Evolutionary conservation across 1,284 basidiomycete species (phyloP).

Genomic region (Moniliophthora roreri): DNA sequence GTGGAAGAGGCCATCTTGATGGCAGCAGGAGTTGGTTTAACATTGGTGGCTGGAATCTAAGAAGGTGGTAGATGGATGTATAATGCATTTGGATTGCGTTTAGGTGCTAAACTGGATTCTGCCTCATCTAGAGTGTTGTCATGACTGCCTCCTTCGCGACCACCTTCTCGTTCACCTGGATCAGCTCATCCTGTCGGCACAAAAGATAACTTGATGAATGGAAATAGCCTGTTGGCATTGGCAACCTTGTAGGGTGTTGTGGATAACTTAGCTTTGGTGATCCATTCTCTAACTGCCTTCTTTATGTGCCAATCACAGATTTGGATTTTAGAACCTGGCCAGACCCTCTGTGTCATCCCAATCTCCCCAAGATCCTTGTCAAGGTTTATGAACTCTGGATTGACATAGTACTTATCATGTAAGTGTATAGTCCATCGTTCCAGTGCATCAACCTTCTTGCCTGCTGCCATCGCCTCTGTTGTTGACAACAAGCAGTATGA

Average conservation of each 20-base stretch:
- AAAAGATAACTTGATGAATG: constrained; percentile 1
- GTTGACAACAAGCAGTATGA: constrained; percentile 27
- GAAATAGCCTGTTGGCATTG: background rate
- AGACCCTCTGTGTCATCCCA: constrained; percentile 18
- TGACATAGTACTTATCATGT: constrained; percentile 21
- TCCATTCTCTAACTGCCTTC: constrained; percentile 19
- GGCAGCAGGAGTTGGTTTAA: background rate
- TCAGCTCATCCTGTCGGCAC: background rate
- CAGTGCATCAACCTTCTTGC: constrained; percentile 22
- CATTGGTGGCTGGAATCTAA: background rate
- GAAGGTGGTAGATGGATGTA: background rate
- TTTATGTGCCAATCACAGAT: constrained; percentile 30
- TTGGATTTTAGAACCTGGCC: constrained; percentile 21
- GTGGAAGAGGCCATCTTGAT: background rate
- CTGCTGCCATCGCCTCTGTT: constrained; percentile 18
- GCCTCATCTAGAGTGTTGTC: background rate
- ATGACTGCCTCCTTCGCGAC: background rate
- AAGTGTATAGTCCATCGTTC: constrained; percentile 18
- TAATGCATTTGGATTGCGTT: background rate
- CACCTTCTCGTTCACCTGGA: background rate
- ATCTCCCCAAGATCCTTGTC: constrained; percentile 30
- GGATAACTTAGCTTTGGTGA: constrained; percentile 22
- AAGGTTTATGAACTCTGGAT: constrained; percentile 23
- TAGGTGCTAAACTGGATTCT: background rate
- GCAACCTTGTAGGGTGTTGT: constrained; percentile 24